Base-by-base conservation (phyloP, 371 early-diverging fungal genomes). In the Rhizopus microsporus region DNA sequence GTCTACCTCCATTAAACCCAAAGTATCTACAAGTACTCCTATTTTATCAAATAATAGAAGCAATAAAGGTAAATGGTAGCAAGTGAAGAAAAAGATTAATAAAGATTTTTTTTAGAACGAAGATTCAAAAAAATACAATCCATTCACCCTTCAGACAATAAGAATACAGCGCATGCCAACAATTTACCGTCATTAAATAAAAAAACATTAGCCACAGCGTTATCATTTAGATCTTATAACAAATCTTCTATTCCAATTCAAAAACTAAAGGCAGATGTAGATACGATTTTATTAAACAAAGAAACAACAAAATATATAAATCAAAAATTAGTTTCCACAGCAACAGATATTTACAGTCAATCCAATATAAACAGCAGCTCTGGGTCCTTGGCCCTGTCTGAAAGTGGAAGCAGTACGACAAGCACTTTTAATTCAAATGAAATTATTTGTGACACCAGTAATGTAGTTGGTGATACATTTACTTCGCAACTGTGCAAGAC, bases 1-100 rank as follows among this genome's bases (percentile, higher is more conserved):
- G 8, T 29, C 30, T 46, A 29, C 46, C 7, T 54, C 43, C 43
- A 12, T 54, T 7, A 54, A 54, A 16, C 40, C 43, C 16, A 54
- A 42, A 17, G 7, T 43, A 33, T 54, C 54, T 15, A 54, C 5
- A 23, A 54, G 54, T 32, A 54, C 54, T 3, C 54, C 54, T 5
- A 40, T 29, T 40, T 39, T 39, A 23, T 52, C 52, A 7, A 42
- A 42, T 6, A 42, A 42, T n/a, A 6, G 6, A 13, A 42, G 15
- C 10, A 42, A 42, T 42, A n/a, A 8, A 42, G 6, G 29, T 15
- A 43, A 10, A 15, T 16, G 1, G 1, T 5, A 23, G 23, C 23
- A 23, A 23, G 23, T 23, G 23, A 23, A 23, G 2, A 23, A 2
- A 23, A 23, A 23, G 23, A 23, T 23, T 23, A 23, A 23, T 23